These are phyloP conservation scores for Paraconiothyrium sp. DNA, from an alignment of 2,329 filamentous ascomycete genomes.

Conservation along the genomic window DNA sequence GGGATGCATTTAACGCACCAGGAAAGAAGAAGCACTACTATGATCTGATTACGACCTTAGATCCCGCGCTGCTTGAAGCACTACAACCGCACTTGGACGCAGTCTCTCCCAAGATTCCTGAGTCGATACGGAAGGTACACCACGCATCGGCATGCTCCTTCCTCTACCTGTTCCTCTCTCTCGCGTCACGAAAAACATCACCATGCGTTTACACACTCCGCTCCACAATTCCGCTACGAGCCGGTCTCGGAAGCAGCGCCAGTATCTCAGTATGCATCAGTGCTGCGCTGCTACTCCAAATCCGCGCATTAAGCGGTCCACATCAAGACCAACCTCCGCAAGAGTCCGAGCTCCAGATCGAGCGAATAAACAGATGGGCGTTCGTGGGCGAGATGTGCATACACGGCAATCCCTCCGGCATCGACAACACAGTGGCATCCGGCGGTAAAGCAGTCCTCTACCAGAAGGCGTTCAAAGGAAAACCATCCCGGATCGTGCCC, in stretches of 20 bases:
- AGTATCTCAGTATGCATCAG: slow-evolving; percentile 91
- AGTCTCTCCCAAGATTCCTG: slow-evolving; percentile 73
- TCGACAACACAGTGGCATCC: slow-evolving; percentile 95
- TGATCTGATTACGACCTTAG: slow-evolving; percentile 79
- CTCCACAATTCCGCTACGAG: slow-evolving; percentile 91
- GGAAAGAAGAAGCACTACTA: slow-evolving; percentile 96
- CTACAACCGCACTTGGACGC: slow-evolving; percentile 79
- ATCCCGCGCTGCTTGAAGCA: slow-evolving; percentile 81
- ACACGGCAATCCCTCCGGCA: slow-evolving; percentile 93
- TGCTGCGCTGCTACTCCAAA: slow-evolving; percentile 84
- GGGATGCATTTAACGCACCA: slow-evolving; percentile 80
- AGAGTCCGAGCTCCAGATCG: slow-evolving; percentile 88
- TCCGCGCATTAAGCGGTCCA: slow-evolving; percentile 86
- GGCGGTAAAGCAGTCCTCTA: slow-evolving; percentile 96
- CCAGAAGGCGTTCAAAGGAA: slow-evolving; percentile 78
- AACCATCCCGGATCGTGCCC: slow-evolving; percentile 78
- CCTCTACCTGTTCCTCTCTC: slow-evolving; percentile 89
- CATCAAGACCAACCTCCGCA: slow-evolving; percentile 89
- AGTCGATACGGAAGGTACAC: slow-evolving; percentile 83
- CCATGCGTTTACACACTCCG: slow-evolving; percentile 89
- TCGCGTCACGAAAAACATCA: slow-evolving; percentile 80
- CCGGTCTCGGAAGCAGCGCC: slow-evolving; percentile 92
- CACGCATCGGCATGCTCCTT: slow-evolving; percentile 83
- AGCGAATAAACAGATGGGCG: slow-evolving; percentile 97
- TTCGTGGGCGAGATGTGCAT: slow-evolving; percentile 98